Evolutionary conservation across 176 grass and related monocot species (phyloP).

Genomic region (Triticum turgidum): DNA sequence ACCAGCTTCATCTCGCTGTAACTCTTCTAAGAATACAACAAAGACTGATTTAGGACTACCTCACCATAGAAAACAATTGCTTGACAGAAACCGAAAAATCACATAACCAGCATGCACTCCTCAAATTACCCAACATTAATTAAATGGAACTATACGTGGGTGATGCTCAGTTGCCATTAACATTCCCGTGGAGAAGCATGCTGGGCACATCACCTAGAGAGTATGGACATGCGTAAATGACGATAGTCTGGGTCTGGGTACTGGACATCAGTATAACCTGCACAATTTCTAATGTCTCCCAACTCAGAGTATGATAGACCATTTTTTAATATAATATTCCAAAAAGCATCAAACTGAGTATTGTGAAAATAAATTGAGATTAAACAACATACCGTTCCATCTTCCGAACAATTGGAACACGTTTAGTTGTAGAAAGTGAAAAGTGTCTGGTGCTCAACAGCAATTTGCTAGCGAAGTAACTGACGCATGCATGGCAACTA

Average conservation of each 20-base stretch:
- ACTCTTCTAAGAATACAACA: not conserved
- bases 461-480: constrained; percentile 61
- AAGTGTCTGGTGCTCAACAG: constrained; percentile 33
- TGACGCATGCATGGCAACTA: constrained; percentile 66
- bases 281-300: not conserved
- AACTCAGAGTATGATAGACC: not conserved
- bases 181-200: constrained; percentile 82
- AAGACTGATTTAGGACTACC: not conserved
- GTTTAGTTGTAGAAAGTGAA: constrained; percentile 46
- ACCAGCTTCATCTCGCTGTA: not conserved
- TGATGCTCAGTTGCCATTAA: constrained; percentile 69
- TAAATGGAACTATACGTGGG: constrained; percentile 86
- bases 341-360: not conserved
- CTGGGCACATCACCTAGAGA: constrained; percentile 90
- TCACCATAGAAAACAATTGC: not conserved
- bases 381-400: constrained; percentile 52
- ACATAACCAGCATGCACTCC: not conserved
- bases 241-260: not conserved
- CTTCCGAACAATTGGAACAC: constrained; percentile 83
- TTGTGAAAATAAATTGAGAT: not conserved
- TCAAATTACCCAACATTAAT: constrained; percentile 30
- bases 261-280: not conserved
- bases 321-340: constrained; percentile 1
- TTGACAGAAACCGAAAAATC: not conserved
- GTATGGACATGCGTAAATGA: not conserved